These are phyloP conservation scores for thale cress (Arabidopsis thaliana) DNA, from an alignment of 345 rosid species.

Conservation along the genomic window TAIR10.1 NC_003070.9:12417501-12418000, in stretches of 20 bases:
- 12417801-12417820: not conserved
- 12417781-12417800: not conserved
- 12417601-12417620: slow-evolving; percentile 67
- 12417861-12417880: too few relatives aligned
- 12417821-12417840: not conserved
- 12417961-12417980: not conserved
- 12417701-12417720: slow-evolving; percentile 74
- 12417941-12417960: not conserved
- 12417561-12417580: slow-evolving; percentile 98
- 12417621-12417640: slow-evolving; percentile 85
- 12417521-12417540: slow-evolving; percentile 79
- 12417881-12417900: not conserved
- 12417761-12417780: not conserved
- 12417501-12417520: slow-evolving; percentile 83
- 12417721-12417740: not conserved
- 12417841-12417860: not conserved
- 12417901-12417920: not conserved
- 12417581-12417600: slow-evolving; percentile 91
- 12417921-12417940: too few relatives aligned
- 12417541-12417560: slow-evolving; percentile 85
- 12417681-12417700: slow-evolving; percentile 92
- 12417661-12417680: slow-evolving; percentile 94
- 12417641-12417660: slow-evolving; percentile 92
- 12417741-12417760: not conserved
- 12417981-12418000: too few relatives aligned